Conservation (phyloP, 345 rosid genomes). For the Pelargonium nanum region DNA sequence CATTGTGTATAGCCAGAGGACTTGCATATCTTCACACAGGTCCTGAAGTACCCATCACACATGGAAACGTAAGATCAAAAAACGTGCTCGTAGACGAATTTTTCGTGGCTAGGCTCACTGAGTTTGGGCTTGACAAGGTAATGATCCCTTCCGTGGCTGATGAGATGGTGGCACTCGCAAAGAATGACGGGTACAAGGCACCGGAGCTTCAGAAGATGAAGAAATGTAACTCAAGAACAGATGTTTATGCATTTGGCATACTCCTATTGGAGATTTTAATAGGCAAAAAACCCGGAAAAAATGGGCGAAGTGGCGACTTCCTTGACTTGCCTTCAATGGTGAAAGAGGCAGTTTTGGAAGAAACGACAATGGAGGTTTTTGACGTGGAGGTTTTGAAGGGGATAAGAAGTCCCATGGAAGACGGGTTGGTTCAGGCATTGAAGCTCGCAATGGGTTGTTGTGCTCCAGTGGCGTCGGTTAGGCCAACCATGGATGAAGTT, state of each 20-base stretch:
- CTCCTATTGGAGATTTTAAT: constrained; percentile 79
- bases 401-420: constrained; percentile 90
- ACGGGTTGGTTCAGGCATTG: constrained; percentile 87
- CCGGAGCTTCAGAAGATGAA: constrained; percentile 96
- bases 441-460: constrained; percentile 99
- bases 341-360: constrained; percentile 90
- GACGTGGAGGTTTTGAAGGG: constrained; percentile 81
- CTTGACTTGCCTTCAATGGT: constrained; percentile 81
- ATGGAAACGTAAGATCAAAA: constrained; percentile 81
- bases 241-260: constrained; percentile 88
- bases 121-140: constrained; percentile 84
- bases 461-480: constrained; percentile 80
- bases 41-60: constrained; percentile 68
- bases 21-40: constrained; percentile 77
- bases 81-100: constrained; percentile 90
- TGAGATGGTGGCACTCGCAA: constrained; percentile 81
- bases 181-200: constrained; percentile 82
- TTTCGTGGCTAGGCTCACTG: constrained; percentile 73
- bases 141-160: constrained; percentile 88
- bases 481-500: constrained; percentile 95
- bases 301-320: constrained; percentile 45
- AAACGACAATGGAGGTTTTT: constrained; percentile 89
- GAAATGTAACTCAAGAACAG: constrained; percentile 86
- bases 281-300: constrained; percentile 86
- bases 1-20: constrained; percentile 80